phyloP scores from a whole-genome alignment of 202 grass and related monocot genomes.

The Schoenoplectus tabernaemontani region DNA sequence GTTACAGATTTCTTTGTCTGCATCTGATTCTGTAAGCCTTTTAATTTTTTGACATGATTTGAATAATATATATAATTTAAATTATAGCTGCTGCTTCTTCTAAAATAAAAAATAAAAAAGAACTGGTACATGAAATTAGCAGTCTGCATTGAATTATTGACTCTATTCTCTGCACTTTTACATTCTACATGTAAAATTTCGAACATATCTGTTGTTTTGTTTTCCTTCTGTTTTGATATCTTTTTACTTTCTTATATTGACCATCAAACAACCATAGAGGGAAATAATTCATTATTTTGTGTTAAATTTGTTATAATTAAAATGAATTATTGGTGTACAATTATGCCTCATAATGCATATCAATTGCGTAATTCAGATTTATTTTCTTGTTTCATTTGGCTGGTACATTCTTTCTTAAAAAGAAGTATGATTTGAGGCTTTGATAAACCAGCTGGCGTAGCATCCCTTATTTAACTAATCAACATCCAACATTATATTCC shows the following conservation, averaged over 20 bases:
- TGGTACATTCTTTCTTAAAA: neutral
- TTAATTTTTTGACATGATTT: no score
- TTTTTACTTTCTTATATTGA: neutral
- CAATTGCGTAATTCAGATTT: neutral
- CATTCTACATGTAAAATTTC: no score
- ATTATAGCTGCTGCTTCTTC: neutral
- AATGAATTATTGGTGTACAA: neutral
- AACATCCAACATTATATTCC: neutral
- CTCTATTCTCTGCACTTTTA: no score
- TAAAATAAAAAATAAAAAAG: neutral
- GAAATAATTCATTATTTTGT: neutral
- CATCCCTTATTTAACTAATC: no score
- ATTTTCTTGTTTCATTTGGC: neutral
- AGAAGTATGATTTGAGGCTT: neutral
- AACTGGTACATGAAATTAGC: neutral
- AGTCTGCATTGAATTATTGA: neutral
- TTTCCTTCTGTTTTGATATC: neutral
- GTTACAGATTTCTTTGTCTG: neutral
- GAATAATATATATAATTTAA: no score
- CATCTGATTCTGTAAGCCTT: neutral
- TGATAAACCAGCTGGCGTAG: no score
- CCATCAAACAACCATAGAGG: neutral
- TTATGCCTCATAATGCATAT: neutral
- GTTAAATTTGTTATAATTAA: neutral
- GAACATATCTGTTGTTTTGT: no score